phyloP scores from a whole-genome alignment of 1,284 basidiomycete species.

The Agaricales sp. region DNA sequence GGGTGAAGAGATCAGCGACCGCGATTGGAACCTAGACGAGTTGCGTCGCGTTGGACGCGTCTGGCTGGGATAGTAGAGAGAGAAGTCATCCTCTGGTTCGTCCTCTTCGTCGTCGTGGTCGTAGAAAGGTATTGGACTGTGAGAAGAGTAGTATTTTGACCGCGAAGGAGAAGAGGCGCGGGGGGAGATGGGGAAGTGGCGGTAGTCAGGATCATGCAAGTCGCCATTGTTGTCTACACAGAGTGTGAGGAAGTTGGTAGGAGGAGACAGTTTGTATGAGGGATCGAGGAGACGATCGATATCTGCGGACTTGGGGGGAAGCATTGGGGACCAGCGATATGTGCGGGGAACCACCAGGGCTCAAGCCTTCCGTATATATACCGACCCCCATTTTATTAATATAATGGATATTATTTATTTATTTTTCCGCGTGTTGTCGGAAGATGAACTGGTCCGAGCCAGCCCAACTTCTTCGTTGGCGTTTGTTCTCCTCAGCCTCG shows the following conservation, averaged over 20 bases:
- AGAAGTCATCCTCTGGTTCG: background rate
- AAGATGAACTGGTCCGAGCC: no score
- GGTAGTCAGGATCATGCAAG: conserved; percentile 5
- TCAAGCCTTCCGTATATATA: no score
- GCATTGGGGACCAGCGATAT: background rate
- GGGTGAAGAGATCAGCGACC: background rate
- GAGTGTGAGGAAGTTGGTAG: background rate
- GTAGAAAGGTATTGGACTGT: background rate
- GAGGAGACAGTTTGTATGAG: conserved; percentile 14
- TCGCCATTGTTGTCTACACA: conserved; percentile 1
- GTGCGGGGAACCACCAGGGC: no score
- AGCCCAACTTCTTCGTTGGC: no score
- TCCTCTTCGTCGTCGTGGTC: background rate
- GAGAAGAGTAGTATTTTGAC: background rate
- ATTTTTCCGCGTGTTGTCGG: no score
- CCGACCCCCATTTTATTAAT: no score
- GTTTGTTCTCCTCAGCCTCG: no score
- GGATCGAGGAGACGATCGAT: conserved; percentile 28
- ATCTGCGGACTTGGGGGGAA: background rate
- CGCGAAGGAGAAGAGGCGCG: background rate
- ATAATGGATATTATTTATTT: no score
- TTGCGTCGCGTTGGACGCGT: background rate
- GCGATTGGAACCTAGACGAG: background rate
- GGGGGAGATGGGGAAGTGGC: conserved; percentile 3
- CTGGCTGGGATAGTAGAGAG: background rate